Conservation (phyloP, 2,329 filamentous ascomycete genomes). For the Pezicula radicicola region DNA sequence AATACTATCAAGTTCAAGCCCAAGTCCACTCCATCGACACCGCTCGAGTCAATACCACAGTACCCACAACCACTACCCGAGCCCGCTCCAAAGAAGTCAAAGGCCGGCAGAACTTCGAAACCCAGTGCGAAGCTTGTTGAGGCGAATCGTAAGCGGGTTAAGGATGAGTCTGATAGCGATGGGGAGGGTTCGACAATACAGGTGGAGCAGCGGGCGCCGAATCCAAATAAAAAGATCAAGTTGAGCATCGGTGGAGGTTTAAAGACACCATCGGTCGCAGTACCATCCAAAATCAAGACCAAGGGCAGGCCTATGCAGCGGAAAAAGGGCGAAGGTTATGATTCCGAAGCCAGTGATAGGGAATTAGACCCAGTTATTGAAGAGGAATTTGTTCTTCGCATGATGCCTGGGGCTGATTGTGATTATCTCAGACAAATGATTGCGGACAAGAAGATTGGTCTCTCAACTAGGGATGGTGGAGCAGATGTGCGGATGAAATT, state of each 20-base stretch:
- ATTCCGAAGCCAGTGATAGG: slow-evolving; percentile 90
- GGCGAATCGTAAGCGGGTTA: slow-evolving; percentile 55
- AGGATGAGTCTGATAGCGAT: slow-evolving; percentile 51
- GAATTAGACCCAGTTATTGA: slow-evolving; percentile 87
- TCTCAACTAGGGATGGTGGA: slow-evolving; percentile 59
- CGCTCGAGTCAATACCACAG: slow-evolving; percentile 17
- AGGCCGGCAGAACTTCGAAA: slow-evolving; percentile 57
- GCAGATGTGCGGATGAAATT: slow-evolving; percentile 81
- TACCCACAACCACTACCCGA: slow-evolving; percentile 7
- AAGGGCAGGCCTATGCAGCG: slow-evolving; percentile 67
- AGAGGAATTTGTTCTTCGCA: slow-evolving; percentile 84
- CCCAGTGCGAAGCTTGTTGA: slow-evolving; percentile 55
- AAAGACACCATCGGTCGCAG: slow-evolving; percentile 31
- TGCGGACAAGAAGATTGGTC: slow-evolving; percentile 72
- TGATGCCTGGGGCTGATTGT: slow-evolving; percentile 81
- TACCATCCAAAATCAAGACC: slow-evolving; percentile 55
- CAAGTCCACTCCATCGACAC: slow-evolving; percentile 17
- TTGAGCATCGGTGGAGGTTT: slow-evolving; percentile 25
- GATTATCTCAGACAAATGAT: slow-evolving; percentile 78
- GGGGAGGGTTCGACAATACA: slow-evolving; percentile 32
- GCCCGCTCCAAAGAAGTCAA: slow-evolving; percentile 44
- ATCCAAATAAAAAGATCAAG: slow-evolving; percentile 45
- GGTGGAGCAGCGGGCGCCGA: slow-evolving; percentile 25
- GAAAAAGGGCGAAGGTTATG: slow-evolving; percentile 84
- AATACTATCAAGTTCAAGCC: slow-evolving; percentile 26